Conservation (phyloP, 306 rosid species). For the Corylus americana region DNA sequence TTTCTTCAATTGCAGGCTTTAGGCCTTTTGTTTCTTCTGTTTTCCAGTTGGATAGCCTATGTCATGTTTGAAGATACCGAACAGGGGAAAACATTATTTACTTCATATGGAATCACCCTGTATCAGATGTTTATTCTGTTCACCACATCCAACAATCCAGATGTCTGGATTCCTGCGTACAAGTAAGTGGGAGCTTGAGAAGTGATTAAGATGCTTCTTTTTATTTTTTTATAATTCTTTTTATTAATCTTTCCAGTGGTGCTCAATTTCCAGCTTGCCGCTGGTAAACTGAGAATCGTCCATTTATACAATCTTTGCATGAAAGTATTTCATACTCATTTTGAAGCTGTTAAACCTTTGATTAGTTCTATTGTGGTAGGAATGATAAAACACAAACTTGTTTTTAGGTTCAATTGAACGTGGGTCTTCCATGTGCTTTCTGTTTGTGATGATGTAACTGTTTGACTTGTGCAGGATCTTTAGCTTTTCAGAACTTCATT, state of each 20-base stretch:
- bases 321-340: not conserved
- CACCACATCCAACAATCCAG: constrained; percentile 93
- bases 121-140: constrained; percentile 85
- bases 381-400: not conserved
- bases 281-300: not conserved
- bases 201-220: constrained; percentile 8
- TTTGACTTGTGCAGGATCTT: not conserved
- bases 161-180: constrained; percentile 99
- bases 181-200: constrained; percentile 58
- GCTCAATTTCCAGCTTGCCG: constrained; percentile 6
- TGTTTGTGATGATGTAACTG: not conserved
- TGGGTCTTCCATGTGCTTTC: not conserved
- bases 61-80: constrained; percentile 93
- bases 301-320: not conserved
- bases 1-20: constrained; percentile 71
- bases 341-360: not conserved
- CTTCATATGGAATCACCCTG: constrained; percentile 75
- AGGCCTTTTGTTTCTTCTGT: constrained; percentile 82
- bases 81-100: constrained; percentile 75
- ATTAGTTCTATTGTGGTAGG: not conserved
- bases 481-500: not conserved
- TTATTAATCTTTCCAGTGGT: not conserved
- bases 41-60: constrained; percentile 92
- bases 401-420: not conserved
- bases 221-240: not conserved